Evolutionary conservation across 2,329 filamentous ascomycete genomes (phyloP), one percentile per base, ranked within the genome.

Genomic region (Tolypocladium sp.): DNA sequence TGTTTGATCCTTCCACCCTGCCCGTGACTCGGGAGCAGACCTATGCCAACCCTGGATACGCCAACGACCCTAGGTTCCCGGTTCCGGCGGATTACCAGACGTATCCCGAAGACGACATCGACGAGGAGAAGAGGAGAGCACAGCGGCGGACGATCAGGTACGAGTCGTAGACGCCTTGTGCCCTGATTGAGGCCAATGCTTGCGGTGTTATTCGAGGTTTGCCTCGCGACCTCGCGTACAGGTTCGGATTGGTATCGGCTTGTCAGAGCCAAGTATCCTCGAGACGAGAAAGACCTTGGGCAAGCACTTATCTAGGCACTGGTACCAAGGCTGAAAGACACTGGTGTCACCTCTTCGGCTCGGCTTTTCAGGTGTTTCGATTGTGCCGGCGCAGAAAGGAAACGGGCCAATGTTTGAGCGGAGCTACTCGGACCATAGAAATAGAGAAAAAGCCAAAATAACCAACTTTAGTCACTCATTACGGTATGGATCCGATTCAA

Each of bases 1-100:
- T 66, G 0, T 69, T 70, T 22, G 58, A 62, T 17, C 33, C 37
- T 1, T 38, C 30, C 20, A 30, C 13, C 17, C n/a, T 59, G 7
- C 58, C 58, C 2, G 22, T 44, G 1, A 8, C 5, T 46, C 42
- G 42, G n/a, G n/a, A 25, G 10, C 42, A 13, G 42, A n/a, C 25
- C 12, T 46, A 46, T 7, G n/a, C 4, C 27, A 15, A 41, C 10
- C n/a, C 52, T 8, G 35, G n/a, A 25, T 22, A 10, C 12, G 52
- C 15, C 46, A 51, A 51, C 25, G 22, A 33, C 13, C 12, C 46
- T 15, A 17, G 13, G 25, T 51, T 5, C 15, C 7, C 46, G 7
- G 3, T 25, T 4, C 25, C 46, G 12, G 33, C 2, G 4, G n/a
- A 35, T 13, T 38, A 54, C 35, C 10, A 12, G 33, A 3, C 13